Conservation (phyloP, 2,329 filamentous ascomycete genomes). For the Alternaria brassicae region DNA sequence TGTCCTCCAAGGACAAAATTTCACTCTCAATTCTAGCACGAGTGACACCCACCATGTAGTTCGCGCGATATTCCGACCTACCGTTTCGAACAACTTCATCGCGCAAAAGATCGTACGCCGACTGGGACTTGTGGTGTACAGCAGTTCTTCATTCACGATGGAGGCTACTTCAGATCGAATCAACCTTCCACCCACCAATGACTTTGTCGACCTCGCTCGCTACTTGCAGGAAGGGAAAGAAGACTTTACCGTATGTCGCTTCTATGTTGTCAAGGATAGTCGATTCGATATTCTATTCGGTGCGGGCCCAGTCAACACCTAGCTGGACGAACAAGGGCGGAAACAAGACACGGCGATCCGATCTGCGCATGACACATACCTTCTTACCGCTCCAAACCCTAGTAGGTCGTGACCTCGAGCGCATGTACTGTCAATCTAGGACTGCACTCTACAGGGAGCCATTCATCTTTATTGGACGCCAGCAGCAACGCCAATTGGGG, state of each 20-base stretch:
- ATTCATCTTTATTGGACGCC: neutral
- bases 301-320: neutral
- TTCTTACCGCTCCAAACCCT: neutral
- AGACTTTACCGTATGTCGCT: neutral
- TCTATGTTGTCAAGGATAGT: conserved; percentile 7
- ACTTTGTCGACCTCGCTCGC: conserved; percentile 5
- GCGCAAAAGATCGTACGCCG: neutral
- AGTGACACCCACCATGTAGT: neutral
- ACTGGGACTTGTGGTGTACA: neutral
- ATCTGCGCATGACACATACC: neutral
- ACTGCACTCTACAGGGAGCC: neutral
- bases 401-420: neutral
- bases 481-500: neutral
- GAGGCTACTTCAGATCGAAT: neutral
- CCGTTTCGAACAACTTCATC: neutral
- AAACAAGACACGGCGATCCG: neutral
- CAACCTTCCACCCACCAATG: neutral
- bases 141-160: neutral
- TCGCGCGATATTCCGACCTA: neutral
- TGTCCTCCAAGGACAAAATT: neutral
- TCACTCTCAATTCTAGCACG: neutral
- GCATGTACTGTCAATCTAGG: neutral
- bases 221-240: neutral
- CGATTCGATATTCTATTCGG: conserved; percentile 13
- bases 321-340: neutral